A percentile compares a stretch with the other conserved stretches of the same genome.
Conservation (phyloP, 2,329 filamentous ascomycete species). For the Fusarium sp. region DNA sequence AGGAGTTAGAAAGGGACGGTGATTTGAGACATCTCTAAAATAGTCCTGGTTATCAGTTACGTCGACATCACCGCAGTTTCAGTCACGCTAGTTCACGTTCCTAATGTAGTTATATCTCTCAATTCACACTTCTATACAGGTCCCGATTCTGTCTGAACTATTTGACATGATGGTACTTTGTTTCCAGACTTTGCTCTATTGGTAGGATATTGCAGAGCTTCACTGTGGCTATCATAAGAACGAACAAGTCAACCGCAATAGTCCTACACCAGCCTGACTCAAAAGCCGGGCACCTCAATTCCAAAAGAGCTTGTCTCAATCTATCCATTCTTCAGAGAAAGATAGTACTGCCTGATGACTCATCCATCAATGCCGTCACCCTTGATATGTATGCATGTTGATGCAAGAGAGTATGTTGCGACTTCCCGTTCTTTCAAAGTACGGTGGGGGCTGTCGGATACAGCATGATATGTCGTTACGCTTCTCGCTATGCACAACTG, state of each 20-base stretch:
- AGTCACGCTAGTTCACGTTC: background rate
- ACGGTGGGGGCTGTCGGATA: constrained; percentile 1
- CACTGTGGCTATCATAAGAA: background rate
- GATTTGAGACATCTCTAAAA: background rate
- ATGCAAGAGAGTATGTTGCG: background rate
- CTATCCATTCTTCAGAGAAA: constrained; percentile 2
- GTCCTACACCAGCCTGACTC: background rate
- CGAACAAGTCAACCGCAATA: background rate
- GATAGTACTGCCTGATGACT: background rate
- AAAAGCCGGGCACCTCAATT: constrained; percentile 12
- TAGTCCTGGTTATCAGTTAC: background rate
- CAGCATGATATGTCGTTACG: background rate
- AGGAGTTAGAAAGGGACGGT: background rate
- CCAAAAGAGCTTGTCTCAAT: constrained; percentile 5
- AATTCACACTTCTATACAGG: background rate
- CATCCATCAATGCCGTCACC: background rate
- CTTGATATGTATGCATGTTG: constrained; percentile 2
- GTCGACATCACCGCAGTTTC: background rate
- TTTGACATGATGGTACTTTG: background rate
- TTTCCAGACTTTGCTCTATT: background rate
- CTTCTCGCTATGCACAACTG: constrained; percentile 4
- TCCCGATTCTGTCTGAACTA: background rate
- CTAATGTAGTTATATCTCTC: background rate
- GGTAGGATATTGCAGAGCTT: background rate
- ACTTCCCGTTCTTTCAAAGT: background rate